phyloP scores from a whole-genome alignment of 352 stramenopile species.

The Phytophthora megakarya region DNA sequence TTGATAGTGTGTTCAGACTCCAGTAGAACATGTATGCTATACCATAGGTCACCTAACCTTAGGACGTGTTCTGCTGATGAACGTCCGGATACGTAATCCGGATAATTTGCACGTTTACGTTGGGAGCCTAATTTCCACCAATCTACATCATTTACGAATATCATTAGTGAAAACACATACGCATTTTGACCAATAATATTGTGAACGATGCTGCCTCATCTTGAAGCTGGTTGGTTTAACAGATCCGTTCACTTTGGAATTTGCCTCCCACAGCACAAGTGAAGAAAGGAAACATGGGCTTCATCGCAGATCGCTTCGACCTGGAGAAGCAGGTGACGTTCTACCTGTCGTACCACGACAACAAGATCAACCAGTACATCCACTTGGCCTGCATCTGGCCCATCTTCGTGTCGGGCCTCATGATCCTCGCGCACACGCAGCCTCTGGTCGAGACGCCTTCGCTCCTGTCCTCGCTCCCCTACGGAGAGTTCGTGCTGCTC shows the following conservation, averaged over 20 bases:
- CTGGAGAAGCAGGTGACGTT: slow-evolving; percentile 88
- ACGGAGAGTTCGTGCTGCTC: slow-evolving; percentile 58
- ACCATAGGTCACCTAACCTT: too few species aligned
- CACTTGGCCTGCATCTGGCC: slow-evolving; percentile 89
- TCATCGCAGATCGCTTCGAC: slow-evolving; percentile 69
- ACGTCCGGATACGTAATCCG: background rate
- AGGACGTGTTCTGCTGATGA: too few species aligned
- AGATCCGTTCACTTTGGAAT: slow-evolving; percentile 19
- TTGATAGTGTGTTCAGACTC: too few species aligned
- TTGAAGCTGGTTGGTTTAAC: slow-evolving; percentile 32
- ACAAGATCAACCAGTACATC: slow-evolving; percentile 85
- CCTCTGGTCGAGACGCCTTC: slow-evolving; percentile 39
- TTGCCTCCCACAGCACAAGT: slow-evolving; percentile 1
- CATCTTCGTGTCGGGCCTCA: slow-evolving; percentile 81
- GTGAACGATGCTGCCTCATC: background rate
- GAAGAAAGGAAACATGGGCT: slow-evolving; percentile 24
- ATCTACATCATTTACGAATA: background rate
- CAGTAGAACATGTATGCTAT: too few species aligned
- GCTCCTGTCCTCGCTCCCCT: slow-evolving; percentile 40
- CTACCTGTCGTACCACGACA: slow-evolving; percentile 89
- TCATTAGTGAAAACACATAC: background rate
- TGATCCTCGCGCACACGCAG: slow-evolving; percentile 63
- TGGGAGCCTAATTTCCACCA: background rate
- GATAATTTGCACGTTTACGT: background rate
- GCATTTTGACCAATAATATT: slow-evolving; percentile 18